Evolutionary conservation across 1,139 yeast genomes (phyloP).

Genomic region (Protomyces lactucae-debilis): DNA sequence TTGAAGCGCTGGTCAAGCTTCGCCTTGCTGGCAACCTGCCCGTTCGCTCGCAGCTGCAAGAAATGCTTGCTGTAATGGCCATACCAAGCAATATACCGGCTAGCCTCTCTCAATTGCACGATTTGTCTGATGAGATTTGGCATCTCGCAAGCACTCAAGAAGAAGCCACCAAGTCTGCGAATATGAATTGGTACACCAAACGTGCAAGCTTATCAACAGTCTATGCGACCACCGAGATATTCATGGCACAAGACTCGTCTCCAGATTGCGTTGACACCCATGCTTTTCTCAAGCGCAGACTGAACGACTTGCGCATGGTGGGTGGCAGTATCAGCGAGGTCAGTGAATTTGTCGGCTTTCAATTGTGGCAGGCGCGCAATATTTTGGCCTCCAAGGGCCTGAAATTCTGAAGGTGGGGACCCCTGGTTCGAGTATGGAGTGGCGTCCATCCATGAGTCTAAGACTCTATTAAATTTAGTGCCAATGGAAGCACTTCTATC

Average conservation of each 20-base stretch:
- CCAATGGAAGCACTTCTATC: constrained; percentile 7
- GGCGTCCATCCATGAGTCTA: too few relatives aligned
- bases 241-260: constrained; percentile 74
- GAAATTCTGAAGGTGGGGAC: neutral
- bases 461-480: neutral
- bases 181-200: constrained; percentile 90
- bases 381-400: constrained; percentile 19
- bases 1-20: constrained; percentile 51
- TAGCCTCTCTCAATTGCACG: constrained; percentile 63
- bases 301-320: constrained; percentile 51
- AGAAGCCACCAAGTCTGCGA: constrained; percentile 71
- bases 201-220: constrained; percentile 64
- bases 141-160: constrained; percentile 48
- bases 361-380: constrained; percentile 20
- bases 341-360: constrained; percentile 69
- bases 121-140: constrained; percentile 75
- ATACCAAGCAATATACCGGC: constrained; percentile 50
- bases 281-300: constrained; percentile 58
- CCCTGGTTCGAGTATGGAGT: neutral
- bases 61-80: constrained; percentile 53
- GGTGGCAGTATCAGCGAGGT: constrained; percentile 59
- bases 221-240: constrained; percentile 67
- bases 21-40: constrained; percentile 63
- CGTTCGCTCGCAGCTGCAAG: constrained; percentile 42
- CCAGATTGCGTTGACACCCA: constrained; percentile 52